phyloP scores from a whole-genome alignment of 352 stramenopile genomes.

The Phytophthora niederhauseri region DNA sequence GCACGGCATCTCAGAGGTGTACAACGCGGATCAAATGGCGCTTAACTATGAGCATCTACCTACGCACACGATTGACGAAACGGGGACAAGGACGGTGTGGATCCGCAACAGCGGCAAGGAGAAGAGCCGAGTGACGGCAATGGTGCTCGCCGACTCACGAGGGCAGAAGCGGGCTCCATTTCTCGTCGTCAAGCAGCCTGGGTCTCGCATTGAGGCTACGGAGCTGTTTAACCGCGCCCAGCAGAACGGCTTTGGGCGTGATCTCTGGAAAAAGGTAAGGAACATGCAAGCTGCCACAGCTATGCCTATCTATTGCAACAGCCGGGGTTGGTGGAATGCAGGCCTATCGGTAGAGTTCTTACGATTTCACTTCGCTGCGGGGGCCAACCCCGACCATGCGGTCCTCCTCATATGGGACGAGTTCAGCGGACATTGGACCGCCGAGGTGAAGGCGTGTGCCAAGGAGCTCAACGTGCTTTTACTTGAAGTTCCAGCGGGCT shows the following conservation, averaged over 20 bases:
- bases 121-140: constrained; percentile 20
- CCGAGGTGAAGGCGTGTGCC: constrained; percentile 1
- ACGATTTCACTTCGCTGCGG: constrained; percentile 16
- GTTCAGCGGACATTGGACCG: constrained; percentile 22
- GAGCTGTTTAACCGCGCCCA: constrained; percentile 7
- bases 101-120: constrained; percentile 24
- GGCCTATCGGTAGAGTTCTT: constrained; percentile 20
- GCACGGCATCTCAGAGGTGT: background rate
- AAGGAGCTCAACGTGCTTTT: too few relatives aligned
- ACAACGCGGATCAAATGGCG: constrained; percentile 23
- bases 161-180: constrained; percentile 17
- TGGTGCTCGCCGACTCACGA: constrained; percentile 10
- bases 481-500: too few relatives aligned
- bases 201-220: constrained; percentile 5
- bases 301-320: constrained; percentile 23
- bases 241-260: constrained; percentile 31
- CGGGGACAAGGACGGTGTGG: constrained; percentile 13
- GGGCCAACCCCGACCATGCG: constrained; percentile 3
- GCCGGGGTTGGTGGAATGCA: constrained; percentile 19
- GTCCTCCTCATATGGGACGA: constrained; percentile 30
- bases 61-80: constrained; percentile 18
- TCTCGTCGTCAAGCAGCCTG: constrained; percentile 25
- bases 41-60: constrained; percentile 31
- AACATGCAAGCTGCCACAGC: constrained; percentile 10
- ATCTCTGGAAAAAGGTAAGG: constrained; percentile 26